Base-by-base conservation (phyloP, 2,329 filamentous ascomycete species). In the Plectosphaerella sp. region DNA sequence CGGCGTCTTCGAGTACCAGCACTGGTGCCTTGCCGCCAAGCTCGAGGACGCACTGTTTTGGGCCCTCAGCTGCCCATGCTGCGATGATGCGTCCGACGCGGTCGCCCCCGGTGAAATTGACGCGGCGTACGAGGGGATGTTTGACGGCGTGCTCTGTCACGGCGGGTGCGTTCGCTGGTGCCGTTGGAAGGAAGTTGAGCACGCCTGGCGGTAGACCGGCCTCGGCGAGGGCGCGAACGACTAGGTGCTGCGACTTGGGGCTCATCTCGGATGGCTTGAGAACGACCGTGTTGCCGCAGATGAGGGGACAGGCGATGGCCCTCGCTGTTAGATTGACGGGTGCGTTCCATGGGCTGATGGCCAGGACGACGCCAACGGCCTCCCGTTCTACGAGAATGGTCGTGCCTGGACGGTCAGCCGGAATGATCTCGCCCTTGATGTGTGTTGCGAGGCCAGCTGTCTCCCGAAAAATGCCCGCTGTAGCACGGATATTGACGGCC, bases 301-400 rank as follows among this genome's bases (percentile, higher is more conserved):
- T 78, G 42, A 84, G 60, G 12, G 80, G 80, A 41, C 86, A 86
- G 18, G 84, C 87, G 10, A 68, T 52, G 55, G 67, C 91, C 86
- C 87, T 88, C 5, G 83, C 84, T 15, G 87, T 86, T 82, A 92
- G 91, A 18, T 78, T 76, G 2, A 93, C 75, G 2, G 89, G 89
- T 59, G 87, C 90, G 67, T 93, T 93, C 87, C 88, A 93, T 9
- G 88, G 88, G 54, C 90, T 89, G 57, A 92, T 91, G 67, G 79
- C 78, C 12, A 80, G 88, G 59, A 88, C 89, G 0, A 94, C 89
- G 39, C 89, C 89, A 57, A 82, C 86, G 0, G 87, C 84, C 64
- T 88, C 83, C 62, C 84, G 84, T 59, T 80, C 75, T 2, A 90
- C 70, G 54, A 89, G 69, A 0, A 83, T 84, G 10, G 70, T 76